Evolutionary conservation across 2,329 filamentous ascomycete genomes (phyloP), one percentile per base, ranked within the genome.

Genomic region (Seiridium cupressi): DNA sequence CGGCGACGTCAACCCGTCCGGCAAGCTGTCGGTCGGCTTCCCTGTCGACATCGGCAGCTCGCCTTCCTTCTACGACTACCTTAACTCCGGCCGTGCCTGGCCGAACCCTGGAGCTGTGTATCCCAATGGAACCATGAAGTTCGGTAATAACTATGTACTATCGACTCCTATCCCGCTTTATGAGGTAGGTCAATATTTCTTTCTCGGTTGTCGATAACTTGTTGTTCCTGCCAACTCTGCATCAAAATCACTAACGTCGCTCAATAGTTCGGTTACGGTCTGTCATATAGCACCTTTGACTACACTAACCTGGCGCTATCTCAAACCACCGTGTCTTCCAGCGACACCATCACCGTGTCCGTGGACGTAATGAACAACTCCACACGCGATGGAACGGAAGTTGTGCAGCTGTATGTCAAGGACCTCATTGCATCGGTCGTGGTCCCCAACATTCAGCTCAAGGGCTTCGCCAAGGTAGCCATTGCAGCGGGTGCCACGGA

Each of bases 41-140:
- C 89, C 89, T 0, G 81, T 84, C 61, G 84, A 86, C 62, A 82
- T 91, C 13, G 89, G 88, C 32, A 86, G 85, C 1, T 77, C 87
- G 0, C 89, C 89, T 0, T 79, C 89, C 56, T 91, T 88, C 77
- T 92, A 92, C 70, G 88, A 92, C 69, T 88, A 89, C 71, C 76
- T 89, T 51, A 91, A 91, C 74, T 89, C 86, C 0, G 88, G 83
- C 0, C 82, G 88, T 3, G 71, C 74, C 13, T 77, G 70, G 31
- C 78, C 79, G 5, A 81, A 86, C 46, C 78, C 84, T 0, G 88
- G 88, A 0, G 72, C 74, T 0, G 73, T 80, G 1, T 76, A 82
- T 58, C 71, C 76, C 2, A 87, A 90, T 61, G 87, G 87, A 1
- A 87, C 84, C 0, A 71, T 90, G 53, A 74, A 80, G 3, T 90